Evolutionary conservation across 2,329 filamentous ascomycete species (phyloP), one percentile per base, ranked within the genome.

Genomic region (Phaeoacremonium minimum): DNA sequence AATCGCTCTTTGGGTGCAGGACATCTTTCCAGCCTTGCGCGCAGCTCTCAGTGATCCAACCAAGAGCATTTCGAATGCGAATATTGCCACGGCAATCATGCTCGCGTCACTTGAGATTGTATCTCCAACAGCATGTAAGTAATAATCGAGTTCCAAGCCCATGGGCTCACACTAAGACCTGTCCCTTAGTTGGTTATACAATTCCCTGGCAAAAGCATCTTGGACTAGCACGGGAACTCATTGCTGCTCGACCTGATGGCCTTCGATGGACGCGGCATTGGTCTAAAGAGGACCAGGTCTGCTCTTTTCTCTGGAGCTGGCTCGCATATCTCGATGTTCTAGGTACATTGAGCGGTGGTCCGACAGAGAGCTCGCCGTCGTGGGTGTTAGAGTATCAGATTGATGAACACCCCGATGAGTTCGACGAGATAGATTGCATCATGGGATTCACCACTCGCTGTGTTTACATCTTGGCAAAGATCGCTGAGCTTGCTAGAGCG

Each of bases 201-300:
- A 85, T 91, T 36, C 75, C 85, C 1, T 94, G 87, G 87, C 85
- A 89, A 53, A 77, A 75, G 35, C 87, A 94, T 57, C 71, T 94
- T 2, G 77, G 78, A 38, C 76, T 88, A 36, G 87, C 87, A 2
- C 77, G 87, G 3, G 76, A 84, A 48, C 77, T 94, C 47, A 89
- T 91, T 49, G 67, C 80, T 12, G 74, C 79, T 4, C 77, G 85
- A 6, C 57, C 66, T 4, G 58, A 59, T 15, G 63, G 60, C 9
- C 48, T 67, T 9, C 57, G 53, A 18, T 77, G 79, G 15, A 71
- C 78, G 8, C 71, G 75, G 18, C 41, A 45, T 18, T 46, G 45
- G 32, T 35, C 61, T 69, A 18, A 73, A 60, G 51, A 73, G 50
- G 71, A 81, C 50, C 67, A 77, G 51, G 69, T 86, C 37, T 73